Percentiles rank a stretch among this genome's conserved stretches.
phyloP scores from a whole-genome alignment of 495 filamentous ascomycete genomes.

The Xylaria cubensis region DNA sequence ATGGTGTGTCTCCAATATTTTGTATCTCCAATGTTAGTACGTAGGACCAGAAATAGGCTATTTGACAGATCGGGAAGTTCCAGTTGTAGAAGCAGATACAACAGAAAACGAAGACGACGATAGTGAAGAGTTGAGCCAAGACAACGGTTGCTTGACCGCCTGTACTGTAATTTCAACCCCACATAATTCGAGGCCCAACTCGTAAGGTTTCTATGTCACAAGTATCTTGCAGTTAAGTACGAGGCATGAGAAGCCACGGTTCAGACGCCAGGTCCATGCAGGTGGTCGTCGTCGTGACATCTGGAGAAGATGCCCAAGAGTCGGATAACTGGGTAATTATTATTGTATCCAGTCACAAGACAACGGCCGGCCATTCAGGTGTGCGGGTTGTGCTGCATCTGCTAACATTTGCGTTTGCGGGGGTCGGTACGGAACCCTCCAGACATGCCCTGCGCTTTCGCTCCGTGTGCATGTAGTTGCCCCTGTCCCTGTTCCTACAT shows the following conservation, averaged over 20 bases:
- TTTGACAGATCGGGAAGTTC: background rate
- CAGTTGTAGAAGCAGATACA: background rate
- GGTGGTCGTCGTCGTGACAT: background rate
- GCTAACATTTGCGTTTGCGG: slow-evolving; percentile 14
- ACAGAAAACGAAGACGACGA: slow-evolving; percentile 5
- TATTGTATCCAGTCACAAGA: slow-evolving; percentile 19
- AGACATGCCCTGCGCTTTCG: background rate
- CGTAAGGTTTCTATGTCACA: background rate
- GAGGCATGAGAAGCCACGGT: background rate
- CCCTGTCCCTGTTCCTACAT: slow-evolving; percentile 9
- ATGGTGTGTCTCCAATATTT: background rate
- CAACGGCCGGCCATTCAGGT: background rate
- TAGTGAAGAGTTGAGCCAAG: background rate
- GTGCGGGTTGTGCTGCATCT: background rate
- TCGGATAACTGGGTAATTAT: slow-evolving; percentile 15
- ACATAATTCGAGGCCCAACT: slow-evolving; percentile 21
- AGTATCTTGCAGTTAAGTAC: no score
- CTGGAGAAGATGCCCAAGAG: slow-evolving; percentile 3
- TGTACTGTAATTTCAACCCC: background rate
- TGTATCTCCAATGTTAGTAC: background rate
- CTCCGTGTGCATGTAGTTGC: background rate
- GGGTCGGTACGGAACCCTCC: slow-evolving; percentile 15
- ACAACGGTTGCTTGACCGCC: background rate
- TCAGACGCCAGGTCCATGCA: background rate
- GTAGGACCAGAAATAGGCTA: background rate